phyloP scores from a whole-genome alignment of 139 green algal species.

The Haematococcus sp. region DNA sequence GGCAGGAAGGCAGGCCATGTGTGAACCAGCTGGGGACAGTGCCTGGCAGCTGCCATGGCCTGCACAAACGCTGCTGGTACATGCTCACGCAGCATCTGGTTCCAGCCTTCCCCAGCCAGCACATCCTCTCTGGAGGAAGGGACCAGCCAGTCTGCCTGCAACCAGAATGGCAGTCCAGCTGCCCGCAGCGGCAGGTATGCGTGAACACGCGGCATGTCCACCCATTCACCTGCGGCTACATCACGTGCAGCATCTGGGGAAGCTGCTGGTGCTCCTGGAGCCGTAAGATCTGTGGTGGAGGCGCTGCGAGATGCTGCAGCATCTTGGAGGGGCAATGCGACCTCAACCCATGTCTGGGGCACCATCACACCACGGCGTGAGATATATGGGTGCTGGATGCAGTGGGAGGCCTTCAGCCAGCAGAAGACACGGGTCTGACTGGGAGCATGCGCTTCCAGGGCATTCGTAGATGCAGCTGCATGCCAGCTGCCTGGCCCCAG shows the following conservation, averaged over 20 bases:
- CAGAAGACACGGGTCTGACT: too few relatives aligned
- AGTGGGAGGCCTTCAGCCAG: too few relatives aligned
- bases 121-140: constrained; percentile 29
- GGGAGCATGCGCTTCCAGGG: too few relatives aligned
- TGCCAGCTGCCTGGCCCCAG: neutral
- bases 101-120: constrained; percentile 17
- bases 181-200: constrained; percentile 24
- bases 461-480: neutral
- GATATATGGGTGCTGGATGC: too few relatives aligned
- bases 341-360: neutral
- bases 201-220: constrained; percentile 7
- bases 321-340: neutral
- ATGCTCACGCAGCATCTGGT: constrained; percentile 29
- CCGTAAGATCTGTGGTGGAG: neutral
- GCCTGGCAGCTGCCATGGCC: too few relatives aligned
- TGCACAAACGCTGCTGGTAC: neutral
- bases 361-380: too few relatives aligned
- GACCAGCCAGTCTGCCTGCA: constrained; percentile 37
- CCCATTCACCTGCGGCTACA: too few relatives aligned
- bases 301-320: neutral
- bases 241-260: too few relatives aligned
- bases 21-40: too few relatives aligned
- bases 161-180: constrained; percentile 23
- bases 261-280: neutral
- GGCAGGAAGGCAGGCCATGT: too few relatives aligned